Evolutionary conservation across 169 alveolate genomes (phyloP).

Genomic region (Cystoisospora suis): DNA sequence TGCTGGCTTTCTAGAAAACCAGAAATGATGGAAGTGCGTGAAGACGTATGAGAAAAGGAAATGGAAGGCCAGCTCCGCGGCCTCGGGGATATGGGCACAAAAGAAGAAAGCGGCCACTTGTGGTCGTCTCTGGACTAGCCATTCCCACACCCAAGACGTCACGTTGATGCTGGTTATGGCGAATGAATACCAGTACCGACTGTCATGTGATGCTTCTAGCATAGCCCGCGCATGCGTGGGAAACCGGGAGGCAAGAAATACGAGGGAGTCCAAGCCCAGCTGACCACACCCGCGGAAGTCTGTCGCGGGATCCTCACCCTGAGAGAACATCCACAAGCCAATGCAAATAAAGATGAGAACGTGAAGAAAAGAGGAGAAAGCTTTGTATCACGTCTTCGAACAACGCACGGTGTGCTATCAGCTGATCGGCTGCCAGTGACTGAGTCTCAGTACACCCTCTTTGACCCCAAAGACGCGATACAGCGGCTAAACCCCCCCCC

Average conservation of each 20-base stretch:
- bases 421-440: too few relatives aligned
- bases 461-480: too few relatives aligned
- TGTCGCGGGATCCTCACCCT: constrained; percentile 73
- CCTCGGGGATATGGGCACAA: constrained; percentile 55
- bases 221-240: constrained; percentile 68
- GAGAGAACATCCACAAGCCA: too few relatives aligned
- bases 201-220: constrained; percentile 64
- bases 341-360: too few relatives aligned
- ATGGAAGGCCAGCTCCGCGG: constrained; percentile 47
- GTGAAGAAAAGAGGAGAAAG: not conserved
- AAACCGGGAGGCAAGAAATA: constrained; percentile 71
- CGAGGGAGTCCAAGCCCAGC: constrained; percentile 73
- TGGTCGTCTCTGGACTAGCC: constrained; percentile 66
- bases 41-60: constrained; percentile 58
- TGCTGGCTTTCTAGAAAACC: constrained; percentile 66
- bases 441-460: too few relatives aligned
- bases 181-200: constrained; percentile 76
- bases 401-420: too few relatives aligned
- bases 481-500: too few relatives aligned
- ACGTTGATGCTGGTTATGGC: constrained; percentile 77
- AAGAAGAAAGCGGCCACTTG: constrained; percentile 32
- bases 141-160: constrained; percentile 70
- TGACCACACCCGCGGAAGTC: constrained; percentile 79
- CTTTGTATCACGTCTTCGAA: not conserved
- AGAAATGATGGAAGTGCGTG: constrained; percentile 62